Evolutionary conservation across 345 rosid genomes (phyloP).

Genomic region (Hibiscus trionum): DNA sequence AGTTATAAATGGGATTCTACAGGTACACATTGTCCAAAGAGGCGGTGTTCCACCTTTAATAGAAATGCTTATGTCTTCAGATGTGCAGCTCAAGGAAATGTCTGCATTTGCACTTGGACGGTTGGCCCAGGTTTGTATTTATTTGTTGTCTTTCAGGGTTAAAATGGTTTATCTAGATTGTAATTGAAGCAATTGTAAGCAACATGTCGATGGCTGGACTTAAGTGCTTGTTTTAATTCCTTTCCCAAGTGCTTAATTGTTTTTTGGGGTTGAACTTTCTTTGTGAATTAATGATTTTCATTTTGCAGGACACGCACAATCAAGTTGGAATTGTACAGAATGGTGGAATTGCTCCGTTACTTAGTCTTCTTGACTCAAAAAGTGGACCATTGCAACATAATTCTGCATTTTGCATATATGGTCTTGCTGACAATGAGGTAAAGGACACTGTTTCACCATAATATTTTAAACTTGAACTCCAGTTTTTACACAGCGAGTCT

Average conservation of each 20-base stretch:
- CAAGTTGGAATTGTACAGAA: conserved; percentile 75
- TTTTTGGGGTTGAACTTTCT: neutral
- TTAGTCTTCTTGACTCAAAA: conserved; percentile 53
- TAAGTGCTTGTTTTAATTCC: neutral
- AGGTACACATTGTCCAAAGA: conserved; percentile 81
- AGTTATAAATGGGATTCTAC: conserved; percentile 18
- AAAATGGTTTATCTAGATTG: conserved; percentile 2
- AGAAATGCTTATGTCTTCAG: conserved; percentile 55
- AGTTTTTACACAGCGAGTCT: neutral
- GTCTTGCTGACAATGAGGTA: conserved; percentile 81
- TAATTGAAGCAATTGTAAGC: neutral
- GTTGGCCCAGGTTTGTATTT: conserved; percentile 58
- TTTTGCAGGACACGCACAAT: conserved; percentile 57
- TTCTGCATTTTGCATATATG: conserved; percentile 67
- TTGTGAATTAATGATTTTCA: neutral
- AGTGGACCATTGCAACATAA: conserved; percentile 61
- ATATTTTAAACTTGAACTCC: neutral
- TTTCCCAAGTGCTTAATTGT: neutral
- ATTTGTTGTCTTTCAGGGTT: neutral
- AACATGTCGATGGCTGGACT: neutral
- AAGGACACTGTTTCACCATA: neutral
- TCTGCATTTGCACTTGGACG: conserved; percentile 80
- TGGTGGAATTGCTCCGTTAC: conserved; percentile 53
- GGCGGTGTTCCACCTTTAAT: conserved; percentile 66
- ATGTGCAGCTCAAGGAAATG: conserved; percentile 65